Percentiles rank a stretch among this genome's conserved stretches.
Evolutionary conservation across 2,329 filamentous ascomycete species (phyloP).

Genomic region (Corinectria fuckeliana): DNA sequence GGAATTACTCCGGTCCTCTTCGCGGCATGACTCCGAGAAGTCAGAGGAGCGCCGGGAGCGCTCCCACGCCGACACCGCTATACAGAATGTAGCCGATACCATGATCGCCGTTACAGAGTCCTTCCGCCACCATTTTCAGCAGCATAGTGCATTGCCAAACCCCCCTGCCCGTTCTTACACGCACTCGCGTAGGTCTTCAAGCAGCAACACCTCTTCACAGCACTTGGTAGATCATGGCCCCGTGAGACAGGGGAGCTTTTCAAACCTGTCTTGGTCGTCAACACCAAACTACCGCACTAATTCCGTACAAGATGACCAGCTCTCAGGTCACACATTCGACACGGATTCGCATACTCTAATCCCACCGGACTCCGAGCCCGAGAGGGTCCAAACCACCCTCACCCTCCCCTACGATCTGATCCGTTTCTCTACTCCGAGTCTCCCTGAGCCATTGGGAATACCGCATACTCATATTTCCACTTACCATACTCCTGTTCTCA

Average conservation of each 20-base stretch:
- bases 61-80: conserved; percentile 21
- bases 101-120: conserved; percentile 39
- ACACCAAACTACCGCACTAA: conserved; percentile 20
- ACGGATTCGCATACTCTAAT: conserved; percentile 30
- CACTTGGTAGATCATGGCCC: conserved; percentile 24
- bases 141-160: conserved; percentile 23
- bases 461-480: conserved; percentile 29
- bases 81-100: conserved; percentile 31
- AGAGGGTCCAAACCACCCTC: conserved; percentile 14
- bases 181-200: conserved; percentile 31
- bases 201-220: conserved; percentile 31
- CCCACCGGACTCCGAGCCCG: conserved; percentile 19
- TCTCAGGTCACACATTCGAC: conserved; percentile 3
- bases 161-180: conserved; percentile 32
- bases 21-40: conserved; percentile 31
- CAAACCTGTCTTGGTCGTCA: conserved; percentile 28
- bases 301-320: conserved; percentile 8
- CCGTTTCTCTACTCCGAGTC: conserved; percentile 34
- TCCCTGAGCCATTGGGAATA: conserved; percentile 35
- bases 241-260: conserved; percentile 29
- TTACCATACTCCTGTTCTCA: conserved; percentile 15
- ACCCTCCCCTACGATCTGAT: conserved; percentile 29
- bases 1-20: conserved; percentile 27
- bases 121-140: conserved; percentile 33
- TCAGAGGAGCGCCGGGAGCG: conserved; percentile 29